phyloP scores from a whole-genome alignment of 768 basidiomycete genomes.

The Xerocomus potaroensis region DNA sequence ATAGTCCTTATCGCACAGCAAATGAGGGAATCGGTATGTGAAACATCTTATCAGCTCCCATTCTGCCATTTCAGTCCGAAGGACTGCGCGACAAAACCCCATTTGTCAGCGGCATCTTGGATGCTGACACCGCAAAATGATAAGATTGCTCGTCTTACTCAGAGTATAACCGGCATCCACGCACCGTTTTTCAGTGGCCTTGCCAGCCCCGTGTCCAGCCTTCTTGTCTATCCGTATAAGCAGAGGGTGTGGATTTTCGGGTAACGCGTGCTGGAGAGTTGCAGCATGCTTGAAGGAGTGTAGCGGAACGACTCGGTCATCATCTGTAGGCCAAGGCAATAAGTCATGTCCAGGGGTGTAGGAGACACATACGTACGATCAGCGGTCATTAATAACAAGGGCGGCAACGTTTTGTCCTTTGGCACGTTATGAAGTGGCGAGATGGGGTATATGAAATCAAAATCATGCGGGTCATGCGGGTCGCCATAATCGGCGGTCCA shows the following conservation, averaged over 20 bases:
- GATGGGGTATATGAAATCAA: slow-evolving; percentile 78
- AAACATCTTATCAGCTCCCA: slow-evolving; percentile 6
- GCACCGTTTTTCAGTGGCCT: slow-evolving; percentile 66
- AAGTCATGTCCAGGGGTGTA: neutral
- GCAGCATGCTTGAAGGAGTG: slow-evolving; percentile 85
- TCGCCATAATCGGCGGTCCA: slow-evolving; percentile 82
- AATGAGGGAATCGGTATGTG: neutral
- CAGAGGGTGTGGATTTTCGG: slow-evolving; percentile 68
- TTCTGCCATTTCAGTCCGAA: slow-evolving; percentile 45
- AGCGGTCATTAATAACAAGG: slow-evolving; percentile 74
- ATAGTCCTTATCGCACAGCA: too few species aligned
- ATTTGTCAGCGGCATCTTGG: slow-evolving; percentile 72
- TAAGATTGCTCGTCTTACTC: slow-evolving; percentile 11
- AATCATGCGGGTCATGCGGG: slow-evolving; percentile 69
- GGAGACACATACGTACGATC: slow-evolving; percentile 54
- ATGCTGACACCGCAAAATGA: slow-evolving; percentile 44
- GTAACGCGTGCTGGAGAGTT: slow-evolving; percentile 61
- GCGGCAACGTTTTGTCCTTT: slow-evolving; percentile 54
- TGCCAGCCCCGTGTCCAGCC: slow-evolving; percentile 78
- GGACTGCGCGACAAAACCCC: slow-evolving; percentile 68
- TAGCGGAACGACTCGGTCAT: slow-evolving; percentile 82
- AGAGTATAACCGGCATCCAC: neutral
- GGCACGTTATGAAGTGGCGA: slow-evolving; percentile 83
- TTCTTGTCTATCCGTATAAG: slow-evolving; percentile 77
- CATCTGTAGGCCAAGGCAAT: slow-evolving; percentile 43